Evolutionary conservation across 768 basidiomycete species (phyloP).

Genomic region (Pleurotus citrinopileatus): DNA sequence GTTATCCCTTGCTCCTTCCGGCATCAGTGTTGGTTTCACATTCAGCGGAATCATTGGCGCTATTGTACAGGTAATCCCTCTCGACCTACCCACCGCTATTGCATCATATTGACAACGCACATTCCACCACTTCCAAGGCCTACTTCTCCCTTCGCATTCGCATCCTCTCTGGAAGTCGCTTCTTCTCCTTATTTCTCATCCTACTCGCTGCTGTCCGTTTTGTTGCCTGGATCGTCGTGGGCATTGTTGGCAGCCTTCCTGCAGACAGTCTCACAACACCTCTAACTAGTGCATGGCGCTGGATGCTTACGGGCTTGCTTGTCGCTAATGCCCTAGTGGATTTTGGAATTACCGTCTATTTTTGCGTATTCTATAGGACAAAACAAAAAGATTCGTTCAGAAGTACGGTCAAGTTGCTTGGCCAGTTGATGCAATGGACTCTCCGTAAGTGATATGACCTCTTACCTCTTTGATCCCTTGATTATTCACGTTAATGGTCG

Average conservation of each 20-base stretch:
- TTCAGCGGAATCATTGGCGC: not conserved
- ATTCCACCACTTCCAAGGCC: not conserved
- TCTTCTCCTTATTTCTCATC: not conserved
- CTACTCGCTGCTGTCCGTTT: not conserved
- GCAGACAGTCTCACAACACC: not conserved
- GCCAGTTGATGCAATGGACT: not conserved
- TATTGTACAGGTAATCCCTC: not conserved
- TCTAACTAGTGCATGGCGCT: not conserved
- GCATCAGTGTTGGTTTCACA: not conserved
- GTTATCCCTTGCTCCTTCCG: not conserved
- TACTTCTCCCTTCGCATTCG: not conserved
- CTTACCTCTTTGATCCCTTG: not conserved
- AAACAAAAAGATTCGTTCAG: not conserved
- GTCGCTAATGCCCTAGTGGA: constrained; percentile 1
- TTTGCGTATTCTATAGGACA: not conserved
- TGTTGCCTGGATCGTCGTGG: not conserved
- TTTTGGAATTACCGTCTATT: not conserved
- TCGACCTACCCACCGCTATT: not conserved
- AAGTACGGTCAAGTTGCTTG: not conserved
- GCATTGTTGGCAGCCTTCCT: not conserved
- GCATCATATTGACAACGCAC: not conserved
- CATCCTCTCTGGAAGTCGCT: not conserved
- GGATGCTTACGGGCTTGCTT: not conserved
- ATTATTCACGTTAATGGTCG: not conserved
- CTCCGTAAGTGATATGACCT: not conserved